Evolutionary conservation across 805 yeast genomes (phyloP), one percentile per base, ranked within the genome.

Genomic region (Candida germanica): DNA sequence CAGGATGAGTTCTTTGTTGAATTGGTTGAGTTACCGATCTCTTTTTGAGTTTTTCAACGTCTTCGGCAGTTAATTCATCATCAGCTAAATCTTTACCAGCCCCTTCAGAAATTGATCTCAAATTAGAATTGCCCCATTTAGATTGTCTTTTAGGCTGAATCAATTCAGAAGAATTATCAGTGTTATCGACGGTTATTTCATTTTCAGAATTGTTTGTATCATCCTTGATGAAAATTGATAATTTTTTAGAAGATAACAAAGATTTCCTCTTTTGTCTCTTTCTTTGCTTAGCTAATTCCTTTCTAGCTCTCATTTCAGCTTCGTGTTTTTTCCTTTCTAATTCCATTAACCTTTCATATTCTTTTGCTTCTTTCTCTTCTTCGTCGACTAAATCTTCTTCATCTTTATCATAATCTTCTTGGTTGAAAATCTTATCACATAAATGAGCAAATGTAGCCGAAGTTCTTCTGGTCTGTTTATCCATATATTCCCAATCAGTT

Each of bases 391-490:
- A 58, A 29, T 51, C 56, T 40, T 62, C 71, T 41, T 79, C 84
- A 35, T 71, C 77, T 46, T 71, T 73, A 33, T 61, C 58, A 43
- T 66, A 66, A 3, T 55, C 61, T 50, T 81, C 88, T 56, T 81
- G 83, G 49, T 77, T 83, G 66, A 83, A 83, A 39, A 83, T 77
- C 57, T 77, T 79, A 60, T 83, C 91, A 65, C 87, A 81, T 28
- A 83, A 64, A 2, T 83, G 74, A 9, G 88, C 93, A 65, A 83
- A 83, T 43, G 83, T 84, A 11, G 86, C 79, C 24, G 86, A 79
- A 2, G 89, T 81, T 58, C 93, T 71, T 58, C 76, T 81, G 5
- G 87, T 80, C 54, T 79, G 86, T 49, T 75, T 78, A 49, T 81
- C 85, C 58, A 82, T 74, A 48, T 75, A 75, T 48, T 79, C 83